phyloP scores from a whole-genome alignment of 2,329 filamentous ascomycete genomes.

The Ophiostoma novo-ulmi region DNA sequence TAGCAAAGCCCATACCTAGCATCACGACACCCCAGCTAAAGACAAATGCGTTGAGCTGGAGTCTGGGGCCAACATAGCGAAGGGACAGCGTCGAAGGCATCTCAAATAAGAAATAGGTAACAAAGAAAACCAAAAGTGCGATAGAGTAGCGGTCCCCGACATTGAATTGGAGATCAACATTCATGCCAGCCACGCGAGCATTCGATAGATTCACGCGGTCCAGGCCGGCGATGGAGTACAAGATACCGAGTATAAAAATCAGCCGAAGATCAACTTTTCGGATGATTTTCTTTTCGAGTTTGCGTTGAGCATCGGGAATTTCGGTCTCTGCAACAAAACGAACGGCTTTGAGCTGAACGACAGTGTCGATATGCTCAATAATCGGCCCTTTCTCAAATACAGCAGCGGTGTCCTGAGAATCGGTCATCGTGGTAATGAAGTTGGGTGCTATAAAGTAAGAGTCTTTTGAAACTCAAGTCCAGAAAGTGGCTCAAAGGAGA shows the following conservation, averaged over 20 bases:
- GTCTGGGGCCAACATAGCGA: constrained; percentile 54
- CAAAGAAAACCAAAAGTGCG: constrained; percentile 55
- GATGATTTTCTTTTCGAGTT: constrained; percentile 14
- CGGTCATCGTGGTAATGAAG: neutral
- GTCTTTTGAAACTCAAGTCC: no score
- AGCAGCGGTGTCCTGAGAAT: neutral
- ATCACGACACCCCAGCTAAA: neutral
- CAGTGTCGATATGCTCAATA: neutral
- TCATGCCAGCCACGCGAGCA: constrained; percentile 42
- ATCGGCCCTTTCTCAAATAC: neutral
- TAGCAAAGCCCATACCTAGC: neutral
- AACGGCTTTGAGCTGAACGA: neutral
- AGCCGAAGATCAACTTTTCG: constrained; percentile 29
- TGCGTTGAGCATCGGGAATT: neutral
- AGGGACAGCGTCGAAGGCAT: constrained; percentile 58
- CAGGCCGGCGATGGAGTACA: constrained; percentile 52
- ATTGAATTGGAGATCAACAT: constrained; percentile 40
- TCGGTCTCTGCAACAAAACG: neutral
- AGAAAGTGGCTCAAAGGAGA: no score
- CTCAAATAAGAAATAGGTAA: constrained; percentile 61
- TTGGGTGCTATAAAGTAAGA: no score
- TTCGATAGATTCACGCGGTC: constrained; percentile 48
- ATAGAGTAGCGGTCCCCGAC: constrained; percentile 54
- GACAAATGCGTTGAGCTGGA: constrained; percentile 51
- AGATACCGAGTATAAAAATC: constrained; percentile 42